Evolutionary conservation across 148 eudicot species (phyloP).

Genomic region (Rhododendron williamsianum): DNA sequence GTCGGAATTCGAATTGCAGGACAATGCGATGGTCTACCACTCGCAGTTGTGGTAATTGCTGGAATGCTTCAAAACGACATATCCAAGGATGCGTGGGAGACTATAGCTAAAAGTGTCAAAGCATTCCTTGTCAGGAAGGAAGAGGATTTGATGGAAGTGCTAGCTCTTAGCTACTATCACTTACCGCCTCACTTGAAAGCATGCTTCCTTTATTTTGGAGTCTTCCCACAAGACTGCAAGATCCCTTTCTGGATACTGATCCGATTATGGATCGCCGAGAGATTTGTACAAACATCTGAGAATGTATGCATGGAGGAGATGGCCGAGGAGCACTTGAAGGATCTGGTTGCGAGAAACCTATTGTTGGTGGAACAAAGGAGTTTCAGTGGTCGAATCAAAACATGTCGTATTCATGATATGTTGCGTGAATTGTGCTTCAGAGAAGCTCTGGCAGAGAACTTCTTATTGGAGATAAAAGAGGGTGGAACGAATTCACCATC

Average conservation of each 20-base stretch:
- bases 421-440: slow-evolving; percentile 26
- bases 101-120: neutral
- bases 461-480: slow-evolving; percentile 16
- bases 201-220: too few relatives aligned
- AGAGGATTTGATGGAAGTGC: too few relatives aligned
- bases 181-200: too few relatives aligned
- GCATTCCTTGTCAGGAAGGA: too few relatives aligned
- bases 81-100: neutral
- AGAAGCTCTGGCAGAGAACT: slow-evolving; percentile 23
- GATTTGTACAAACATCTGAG: too few relatives aligned
- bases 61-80: neutral
- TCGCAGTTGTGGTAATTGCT: neutral
- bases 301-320: too few relatives aligned
- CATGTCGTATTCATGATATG: slow-evolving; percentile 16
- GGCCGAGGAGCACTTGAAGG: slow-evolving; percentile 23
- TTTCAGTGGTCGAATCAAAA: neutral
- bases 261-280: too few relatives aligned
- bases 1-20: neutral
- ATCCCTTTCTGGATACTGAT: too few relatives aligned
- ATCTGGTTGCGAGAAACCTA: slow-evolving; percentile 32
- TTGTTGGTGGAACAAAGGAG: slow-evolving; percentile 20
- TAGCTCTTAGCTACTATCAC: too few relatives aligned
- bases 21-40: neutral
- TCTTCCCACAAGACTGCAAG: too few relatives aligned
- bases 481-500: too few relatives aligned